Base-by-base conservation (phyloP, 305 asterid genomes). In the Fraxinus platypoda region DNA sequence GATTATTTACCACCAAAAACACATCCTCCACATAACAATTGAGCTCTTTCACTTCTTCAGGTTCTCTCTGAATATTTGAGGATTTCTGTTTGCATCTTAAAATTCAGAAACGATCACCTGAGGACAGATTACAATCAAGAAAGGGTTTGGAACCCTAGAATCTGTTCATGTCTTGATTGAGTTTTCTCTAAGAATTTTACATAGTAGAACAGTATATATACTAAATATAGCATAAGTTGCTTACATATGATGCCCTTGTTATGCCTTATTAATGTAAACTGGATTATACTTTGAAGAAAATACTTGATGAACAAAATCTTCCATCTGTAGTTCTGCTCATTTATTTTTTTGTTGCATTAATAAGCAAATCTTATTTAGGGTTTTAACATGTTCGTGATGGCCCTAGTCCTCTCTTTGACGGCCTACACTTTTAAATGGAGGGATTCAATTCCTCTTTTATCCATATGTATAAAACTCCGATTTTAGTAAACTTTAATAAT, bases 1-100 rank as follows among this genome's bases (percentile, higher is more conserved):
- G 94, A 91, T 82, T 91, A 91, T 74, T 83, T 91, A 85, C 94
- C 94, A 1, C 92, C 94, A 3, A 84, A 81, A 85, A 91, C 94
- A 8, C 93, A 91, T 21, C 94, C 94, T 78, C 91, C 92, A 1
- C 80, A 71, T 38, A 91, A 91, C 84, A 91, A 91, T 26, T 88
- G 77, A 80, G 54, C 74, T 12, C 38, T 43, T 43, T 43, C 6
- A 43, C 54, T 12, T 43, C 54, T 43, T 43, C 54, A 43, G n/a
- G 54, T 13, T 43, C 54, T 43, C n/a, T 43, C 54, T 43, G 54
- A 43, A 43, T 43, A 43, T 3, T 12, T 12, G 6, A 43, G 54
- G 54, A 43, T 43, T 43, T 43, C 54, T 43, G 6, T 12, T 13
- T 43, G 54, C 54, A 12, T 43, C 54, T 43, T 43, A 43, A 43